phyloP scores from a whole-genome alignment of 108 stramenopile species.

The Mayamaea pseudoterrestris region DNA sequence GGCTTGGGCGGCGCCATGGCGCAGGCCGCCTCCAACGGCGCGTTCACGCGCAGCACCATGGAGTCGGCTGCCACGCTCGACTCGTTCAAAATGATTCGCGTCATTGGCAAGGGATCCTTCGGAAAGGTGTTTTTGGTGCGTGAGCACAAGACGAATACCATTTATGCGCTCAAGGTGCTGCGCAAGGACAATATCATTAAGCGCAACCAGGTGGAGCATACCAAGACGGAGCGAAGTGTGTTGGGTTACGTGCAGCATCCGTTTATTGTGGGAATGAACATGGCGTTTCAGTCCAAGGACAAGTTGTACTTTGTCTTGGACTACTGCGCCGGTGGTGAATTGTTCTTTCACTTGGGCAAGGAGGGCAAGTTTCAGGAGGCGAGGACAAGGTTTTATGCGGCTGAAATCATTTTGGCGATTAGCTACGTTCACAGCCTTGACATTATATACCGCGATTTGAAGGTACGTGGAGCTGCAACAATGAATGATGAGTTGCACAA shows the following conservation, averaged over 20 bases:
- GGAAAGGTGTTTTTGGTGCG: conserved; percentile 88
- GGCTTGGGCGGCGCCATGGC: conserved; percentile 74
- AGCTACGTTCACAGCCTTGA: conserved; percentile 91
- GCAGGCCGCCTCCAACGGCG: conserved; percentile 39
- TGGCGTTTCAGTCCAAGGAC: conserved; percentile 96
- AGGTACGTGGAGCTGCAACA: too few relatives aligned
- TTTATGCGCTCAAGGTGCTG: conserved; percentile 92
- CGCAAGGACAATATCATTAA: conserved; percentile 95
- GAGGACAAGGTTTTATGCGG: conserved; percentile 91
- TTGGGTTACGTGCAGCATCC: conserved; percentile 95
- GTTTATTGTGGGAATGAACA: conserved; percentile 97
- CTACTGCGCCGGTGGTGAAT: conserved; percentile 96
- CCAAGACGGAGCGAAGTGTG: conserved; percentile 93
- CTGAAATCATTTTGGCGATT: conserved; percentile 93
- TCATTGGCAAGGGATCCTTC: conserved; percentile 91
- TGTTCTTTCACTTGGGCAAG: conserved; percentile 95
- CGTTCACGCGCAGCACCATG: conserved; percentile 44
- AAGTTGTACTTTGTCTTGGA: conserved; percentile 97
- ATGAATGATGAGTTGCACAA: too few relatives aligned
- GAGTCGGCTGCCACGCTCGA: conserved; percentile 68
- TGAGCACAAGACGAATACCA: conserved; percentile 59
- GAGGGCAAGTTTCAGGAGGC: conserved; percentile 87
- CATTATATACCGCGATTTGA: conserved; percentile 96
- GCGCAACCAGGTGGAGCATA: conserved; percentile 97
- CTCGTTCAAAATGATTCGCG: conserved; percentile 80